Conservation (phyloP, 2,329 filamentous ascomycete species). For the Emergomyces africanus region DNA sequence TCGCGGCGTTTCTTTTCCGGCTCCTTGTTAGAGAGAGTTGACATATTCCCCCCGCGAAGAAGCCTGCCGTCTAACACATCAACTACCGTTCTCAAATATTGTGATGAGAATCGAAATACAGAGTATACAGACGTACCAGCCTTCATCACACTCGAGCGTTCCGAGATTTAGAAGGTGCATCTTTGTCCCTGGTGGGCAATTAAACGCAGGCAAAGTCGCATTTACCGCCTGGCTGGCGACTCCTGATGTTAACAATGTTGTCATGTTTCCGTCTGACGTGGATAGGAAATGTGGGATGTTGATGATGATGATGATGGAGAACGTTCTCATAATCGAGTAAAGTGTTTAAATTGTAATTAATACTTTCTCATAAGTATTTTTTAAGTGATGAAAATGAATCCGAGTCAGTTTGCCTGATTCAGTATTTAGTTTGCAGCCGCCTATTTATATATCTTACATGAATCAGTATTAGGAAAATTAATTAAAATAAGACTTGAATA, state of each 20-base stretch:
- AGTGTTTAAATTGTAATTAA: too few species aligned
- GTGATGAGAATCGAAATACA: not conserved
- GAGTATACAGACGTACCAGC: conserved; percentile 20
- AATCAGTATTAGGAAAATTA: too few species aligned
- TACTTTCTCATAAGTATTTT: too few species aligned
- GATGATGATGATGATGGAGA: not conserved
- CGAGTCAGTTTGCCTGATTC: too few species aligned
- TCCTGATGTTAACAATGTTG: conserved; percentile 1
- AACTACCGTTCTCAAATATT: not conserved
- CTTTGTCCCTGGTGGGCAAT: conserved; percentile 34
- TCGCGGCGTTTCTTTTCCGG: conserved; percentile 32
- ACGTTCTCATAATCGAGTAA: too few species aligned
- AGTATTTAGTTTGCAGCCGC: too few species aligned
- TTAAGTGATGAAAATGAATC: too few species aligned
- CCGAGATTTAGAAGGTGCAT: conserved; percentile 36
- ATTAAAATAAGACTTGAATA: too few species aligned
- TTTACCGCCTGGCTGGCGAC: conserved; percentile 5
- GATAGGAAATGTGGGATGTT: not conserved
- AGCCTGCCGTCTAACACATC: conserved; percentile 14
- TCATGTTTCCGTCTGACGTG: not conserved
- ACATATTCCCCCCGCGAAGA: conserved; percentile 29
- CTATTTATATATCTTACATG: too few species aligned
- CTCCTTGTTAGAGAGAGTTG: conserved; percentile 22
- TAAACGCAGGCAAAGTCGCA: conserved; percentile 23
- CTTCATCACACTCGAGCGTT: conserved; percentile 35